phyloP scores from a whole-genome alignment of 176 grass and related monocot genomes.

The Bromus sterilis region DNA sequence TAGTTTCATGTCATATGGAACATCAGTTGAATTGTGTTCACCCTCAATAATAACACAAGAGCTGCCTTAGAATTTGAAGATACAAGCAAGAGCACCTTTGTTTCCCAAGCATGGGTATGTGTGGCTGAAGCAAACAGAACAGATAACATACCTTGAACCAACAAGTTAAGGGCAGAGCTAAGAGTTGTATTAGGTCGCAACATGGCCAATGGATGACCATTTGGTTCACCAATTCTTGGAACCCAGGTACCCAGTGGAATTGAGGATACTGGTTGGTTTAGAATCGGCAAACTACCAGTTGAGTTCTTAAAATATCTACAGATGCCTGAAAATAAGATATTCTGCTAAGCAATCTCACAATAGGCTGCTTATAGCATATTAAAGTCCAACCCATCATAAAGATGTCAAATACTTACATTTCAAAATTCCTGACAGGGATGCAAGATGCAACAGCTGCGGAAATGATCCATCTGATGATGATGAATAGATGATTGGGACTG shows the following conservation, averaged over 20 bases:
- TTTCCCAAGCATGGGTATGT: neutral
- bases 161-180: constrained; percentile 71
- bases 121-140: neutral
- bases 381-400: neutral
- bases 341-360: neutral
- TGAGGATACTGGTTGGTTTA: constrained; percentile 72
- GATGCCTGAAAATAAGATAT: constrained; percentile 48
- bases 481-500: constrained; percentile 77
- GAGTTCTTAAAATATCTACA: constrained; percentile 96
- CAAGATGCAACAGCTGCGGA: constrained; percentile 92
- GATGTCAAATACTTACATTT: constrained; percentile 56
- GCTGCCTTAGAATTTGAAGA: neutral
- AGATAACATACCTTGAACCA: constrained; percentile 78
- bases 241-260: constrained; percentile 92
- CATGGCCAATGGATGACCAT: constrained; percentile 56
- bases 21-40: neutral
- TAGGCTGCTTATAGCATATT: neutral
- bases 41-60: neutral
- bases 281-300: constrained; percentile 69
- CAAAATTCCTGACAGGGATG: constrained; percentile 94
- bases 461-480: constrained; percentile 78
- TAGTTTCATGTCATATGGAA: neutral
- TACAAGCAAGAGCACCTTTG: constrained; percentile 8
- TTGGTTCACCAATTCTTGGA: constrained; percentile 83
- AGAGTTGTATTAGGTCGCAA: constrained; percentile 63